Evolutionary conservation across 108 stramenopile genomes (phyloP).

Genomic region (Fragilaria radians): DNA sequence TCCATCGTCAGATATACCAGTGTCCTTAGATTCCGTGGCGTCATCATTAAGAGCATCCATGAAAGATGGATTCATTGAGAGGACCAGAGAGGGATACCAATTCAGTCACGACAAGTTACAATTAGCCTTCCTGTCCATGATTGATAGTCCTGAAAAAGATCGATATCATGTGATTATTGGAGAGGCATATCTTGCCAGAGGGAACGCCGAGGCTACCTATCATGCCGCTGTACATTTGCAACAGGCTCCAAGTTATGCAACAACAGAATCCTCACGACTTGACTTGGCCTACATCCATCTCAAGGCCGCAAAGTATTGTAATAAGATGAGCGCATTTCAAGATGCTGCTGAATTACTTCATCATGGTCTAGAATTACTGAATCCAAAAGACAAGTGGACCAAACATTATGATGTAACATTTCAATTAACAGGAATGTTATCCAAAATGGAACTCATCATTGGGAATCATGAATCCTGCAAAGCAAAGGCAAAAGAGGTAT

Average conservation of each 20-base stretch:
- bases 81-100: slow-evolving; percentile 3
- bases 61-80: background rate
- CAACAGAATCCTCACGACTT: background rate
- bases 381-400: slow-evolving; percentile 9
- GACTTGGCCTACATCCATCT: slow-evolving; percentile 10
- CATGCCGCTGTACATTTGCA: slow-evolving; percentile 11
- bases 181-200: background rate
- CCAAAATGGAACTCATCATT: background rate
- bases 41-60: background rate
- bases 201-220: slow-evolving; percentile 2
- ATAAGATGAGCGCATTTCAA: slow-evolving; percentile 1
- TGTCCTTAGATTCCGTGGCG: background rate
- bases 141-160: slow-evolving; percentile 2
- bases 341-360: slow-evolving; percentile 6
- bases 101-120: slow-evolving; percentile 11
- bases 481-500: background rate
- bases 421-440: background rate
- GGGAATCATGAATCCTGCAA: background rate
- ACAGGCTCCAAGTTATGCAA: background rate
- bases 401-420: slow-evolving; percentile 14
- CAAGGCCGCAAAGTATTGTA: slow-evolving; percentile 4
- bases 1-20: background rate
- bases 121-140: slow-evolving; percentile 7
- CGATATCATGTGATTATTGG: slow-evolving; percentile 11
- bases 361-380: slow-evolving; percentile 9